These are phyloP conservation scores for Mycena galericulata DNA, from an alignment of 768 basidiomycete genomes.

Conservation along the genomic window DNA sequence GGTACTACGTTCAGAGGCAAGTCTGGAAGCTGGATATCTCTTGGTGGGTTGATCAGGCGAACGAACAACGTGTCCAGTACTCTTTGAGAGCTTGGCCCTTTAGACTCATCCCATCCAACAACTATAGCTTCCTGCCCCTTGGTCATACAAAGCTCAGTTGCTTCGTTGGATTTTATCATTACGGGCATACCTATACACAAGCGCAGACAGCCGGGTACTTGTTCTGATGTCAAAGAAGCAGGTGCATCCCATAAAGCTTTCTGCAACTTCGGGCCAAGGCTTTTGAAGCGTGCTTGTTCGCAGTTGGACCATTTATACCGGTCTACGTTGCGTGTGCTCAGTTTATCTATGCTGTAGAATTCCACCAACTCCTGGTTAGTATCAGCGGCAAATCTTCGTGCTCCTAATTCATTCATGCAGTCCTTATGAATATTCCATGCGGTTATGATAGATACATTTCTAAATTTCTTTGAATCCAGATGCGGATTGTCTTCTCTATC, in stretches of 20 bases:
- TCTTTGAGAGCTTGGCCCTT: background rate
- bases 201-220: background rate
- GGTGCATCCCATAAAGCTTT: background rate
- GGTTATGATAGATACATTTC: slow-evolving; percentile 50
- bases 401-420: no score
- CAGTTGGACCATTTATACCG: background rate
- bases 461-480: slow-evolving; percentile 34
- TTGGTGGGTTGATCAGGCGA: background rate
- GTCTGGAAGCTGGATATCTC: background rate
- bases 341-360: background rate
- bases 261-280: background rate
- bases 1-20: slow-evolving; percentile 44
- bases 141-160: slow-evolving; percentile 49
- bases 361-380: background rate
- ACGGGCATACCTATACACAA: slow-evolving; percentile 49
- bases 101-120: slow-evolving; percentile 38
- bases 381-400: background rate
- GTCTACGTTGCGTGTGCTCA: background rate
- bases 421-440: slow-evolving; percentile 42
- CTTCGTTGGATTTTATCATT: slow-evolving; percentile 45
- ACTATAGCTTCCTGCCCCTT: slow-evolving; percentile 48
- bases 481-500: slow-evolving; percentile 2
- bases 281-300: background rate
- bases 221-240: background rate
- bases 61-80: slow-evolving; percentile 1